These are phyloP conservation scores for Cutaneotrichosporon sp. DNA, from an alignment of 1,284 basidiomycete species.

Conservation along the genomic window DNA sequence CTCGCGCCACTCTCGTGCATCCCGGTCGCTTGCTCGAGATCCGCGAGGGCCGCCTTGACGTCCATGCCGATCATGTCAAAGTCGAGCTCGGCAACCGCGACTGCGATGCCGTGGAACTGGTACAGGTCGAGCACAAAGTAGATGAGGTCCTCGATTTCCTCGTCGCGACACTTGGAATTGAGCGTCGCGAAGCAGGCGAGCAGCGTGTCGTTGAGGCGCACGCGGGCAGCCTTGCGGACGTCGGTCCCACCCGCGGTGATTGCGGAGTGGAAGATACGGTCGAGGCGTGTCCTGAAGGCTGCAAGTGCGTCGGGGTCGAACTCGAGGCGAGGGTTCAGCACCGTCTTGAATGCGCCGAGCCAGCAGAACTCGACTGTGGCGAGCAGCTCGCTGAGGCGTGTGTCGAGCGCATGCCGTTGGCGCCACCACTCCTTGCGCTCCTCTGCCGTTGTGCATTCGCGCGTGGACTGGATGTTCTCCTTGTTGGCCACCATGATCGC, in stretches of 20 bases:
- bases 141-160: constrained; percentile 91
- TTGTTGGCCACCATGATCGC: constrained; percentile 76
- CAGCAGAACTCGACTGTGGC: constrained; percentile 91
- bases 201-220: constrained; percentile 66
- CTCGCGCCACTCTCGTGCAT: background rate
- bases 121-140: constrained; percentile 94
- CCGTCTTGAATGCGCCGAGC: constrained; percentile 96
- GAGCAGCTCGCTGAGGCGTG: constrained; percentile 71
- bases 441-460: constrained; percentile 27
- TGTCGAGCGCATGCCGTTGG: constrained; percentile 71
- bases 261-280: constrained; percentile 70
- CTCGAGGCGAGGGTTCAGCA: constrained; percentile 63
- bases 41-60: constrained; percentile 62
- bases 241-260: constrained; percentile 53
- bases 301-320: constrained; percentile 58
- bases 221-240: constrained; percentile 51
- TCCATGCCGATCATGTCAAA: constrained; percentile 65
- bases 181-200: constrained; percentile 85
- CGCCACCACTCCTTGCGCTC: constrained; percentile 72
- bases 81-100: constrained; percentile 91
- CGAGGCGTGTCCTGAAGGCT: constrained; percentile 66
- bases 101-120: constrained; percentile 85
- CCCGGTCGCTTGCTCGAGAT: constrained; percentile 59
- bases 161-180: constrained; percentile 77
- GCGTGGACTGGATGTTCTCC: constrained; percentile 52